These are phyloP conservation scores for Phytophthora vignae DNA, from an alignment of 352 stramenopile species.

Conservation along the genomic window DNA sequence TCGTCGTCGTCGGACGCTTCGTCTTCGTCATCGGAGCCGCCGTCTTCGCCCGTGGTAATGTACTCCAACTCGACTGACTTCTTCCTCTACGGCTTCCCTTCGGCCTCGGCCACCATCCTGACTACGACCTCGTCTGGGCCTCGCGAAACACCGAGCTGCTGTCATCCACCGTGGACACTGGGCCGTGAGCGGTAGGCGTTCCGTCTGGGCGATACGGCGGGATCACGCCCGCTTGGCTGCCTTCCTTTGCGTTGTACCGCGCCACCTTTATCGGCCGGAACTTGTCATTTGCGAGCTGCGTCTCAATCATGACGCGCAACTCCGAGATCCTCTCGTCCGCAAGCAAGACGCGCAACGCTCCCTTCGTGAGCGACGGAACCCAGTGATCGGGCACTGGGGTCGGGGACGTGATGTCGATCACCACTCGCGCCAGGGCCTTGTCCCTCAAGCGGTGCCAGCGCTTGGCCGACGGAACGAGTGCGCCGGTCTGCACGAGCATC, in stretches of 20 bases:
- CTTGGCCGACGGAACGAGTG: background rate
- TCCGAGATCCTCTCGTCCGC: background rate
- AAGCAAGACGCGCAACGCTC: background rate
- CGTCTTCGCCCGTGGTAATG: background rate
- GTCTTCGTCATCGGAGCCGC: background rate
- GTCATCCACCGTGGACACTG: background rate
- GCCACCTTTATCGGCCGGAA: no score
- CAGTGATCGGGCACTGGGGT: background rate
- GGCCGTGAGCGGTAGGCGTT: background rate
- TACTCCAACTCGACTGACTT: background rate
- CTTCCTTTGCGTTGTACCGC: no score
- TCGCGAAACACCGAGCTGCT: background rate
- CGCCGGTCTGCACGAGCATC: background rate
- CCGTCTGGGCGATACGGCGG: no score
- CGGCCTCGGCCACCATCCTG: background rate
- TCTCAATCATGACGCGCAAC: background rate
- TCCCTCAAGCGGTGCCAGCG: background rate
- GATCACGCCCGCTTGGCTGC: no score
- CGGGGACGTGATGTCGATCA: background rate
- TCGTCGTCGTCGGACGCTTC: background rate
- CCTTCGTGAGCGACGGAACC: background rate
- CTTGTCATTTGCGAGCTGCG: no score
- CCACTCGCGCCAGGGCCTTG: background rate
- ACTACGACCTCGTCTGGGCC: background rate
- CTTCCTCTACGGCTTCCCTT: background rate